These are phyloP conservation scores for Capsicum baccatum DNA, from an alignment of 257 asterid genomes.

Conservation along the genomic window DNA sequence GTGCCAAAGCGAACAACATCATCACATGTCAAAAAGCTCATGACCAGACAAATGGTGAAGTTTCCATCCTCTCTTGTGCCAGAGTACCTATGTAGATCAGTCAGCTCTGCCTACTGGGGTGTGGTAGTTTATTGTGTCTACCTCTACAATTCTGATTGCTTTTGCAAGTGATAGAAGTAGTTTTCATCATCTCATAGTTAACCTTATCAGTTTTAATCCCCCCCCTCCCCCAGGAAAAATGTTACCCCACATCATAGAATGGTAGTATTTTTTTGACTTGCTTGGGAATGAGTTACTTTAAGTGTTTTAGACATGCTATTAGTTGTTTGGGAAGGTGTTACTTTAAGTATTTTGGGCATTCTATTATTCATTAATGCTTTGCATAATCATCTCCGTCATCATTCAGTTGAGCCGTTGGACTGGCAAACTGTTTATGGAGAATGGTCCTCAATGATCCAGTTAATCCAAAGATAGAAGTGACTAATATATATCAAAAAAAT, in stretches of 20 bases:
- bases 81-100: constrained; percentile 26
- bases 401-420: constrained; percentile 22
- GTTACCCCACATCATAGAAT: not conserved
- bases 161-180: constrained; percentile 23
- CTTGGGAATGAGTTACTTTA: not conserved
- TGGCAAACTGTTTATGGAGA: not conserved
- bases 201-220: not conserved
- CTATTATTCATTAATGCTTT: constrained; percentile 17
- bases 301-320: not conserved
- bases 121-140: constrained; percentile 30
- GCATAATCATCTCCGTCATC: not conserved
- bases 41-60: constrained; percentile 63
- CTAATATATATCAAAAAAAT: not conserved
- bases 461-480: not conserved
- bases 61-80: constrained; percentile 27
- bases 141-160: constrained; percentile 16
- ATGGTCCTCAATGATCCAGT: not conserved
- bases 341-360: constrained; percentile 7
- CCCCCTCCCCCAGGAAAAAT: not conserved
- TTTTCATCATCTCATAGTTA: not conserved
- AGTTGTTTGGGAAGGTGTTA: constrained; percentile 2
- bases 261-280: constrained; percentile 7
- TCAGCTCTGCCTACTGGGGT: constrained; percentile 25
- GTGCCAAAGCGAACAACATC: constrained; percentile 42
- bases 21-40: constrained; percentile 46